Conservation (phyloP, 257 asterid species). For the Penstemon barbatus region DNA sequence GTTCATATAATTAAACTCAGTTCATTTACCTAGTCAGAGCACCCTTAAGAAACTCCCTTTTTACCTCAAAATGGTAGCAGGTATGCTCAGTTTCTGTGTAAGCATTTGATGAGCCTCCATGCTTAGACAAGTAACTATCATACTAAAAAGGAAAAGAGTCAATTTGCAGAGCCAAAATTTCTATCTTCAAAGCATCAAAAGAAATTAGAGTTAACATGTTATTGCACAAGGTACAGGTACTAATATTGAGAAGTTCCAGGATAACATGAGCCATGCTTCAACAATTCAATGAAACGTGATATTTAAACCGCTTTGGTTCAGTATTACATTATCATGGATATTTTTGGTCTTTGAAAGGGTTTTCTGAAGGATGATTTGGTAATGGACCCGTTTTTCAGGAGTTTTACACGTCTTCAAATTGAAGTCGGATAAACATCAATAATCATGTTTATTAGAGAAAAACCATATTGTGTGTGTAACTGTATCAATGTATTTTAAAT, state of each 20-base stretch:
- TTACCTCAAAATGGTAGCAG: slow-evolving; percentile 96
- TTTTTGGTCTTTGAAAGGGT: background rate
- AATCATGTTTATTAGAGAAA: background rate
- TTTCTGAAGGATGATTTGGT: background rate
- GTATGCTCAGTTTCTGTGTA: slow-evolving; percentile 99
- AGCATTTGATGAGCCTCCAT: slow-evolving; percentile 98
- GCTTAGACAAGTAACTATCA: slow-evolving; percentile 97
- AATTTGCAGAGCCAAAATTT: slow-evolving; percentile 31
- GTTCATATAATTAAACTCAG: slow-evolving; percentile 8
- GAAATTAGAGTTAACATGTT: slow-evolving; percentile 18
- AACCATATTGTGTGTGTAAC: background rate
- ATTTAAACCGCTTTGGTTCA: slow-evolving; percentile 12
- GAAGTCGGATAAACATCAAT: background rate
- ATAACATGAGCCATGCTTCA: slow-evolving; percentile 20
- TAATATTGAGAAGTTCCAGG: slow-evolving; percentile 9
- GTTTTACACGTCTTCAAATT: background rate
- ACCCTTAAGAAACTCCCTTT: slow-evolving; percentile 86
- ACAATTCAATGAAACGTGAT: slow-evolving; percentile 13
- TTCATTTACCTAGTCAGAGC: slow-evolving; percentile 79
- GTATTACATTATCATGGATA: background rate
- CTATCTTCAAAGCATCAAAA: slow-evolving; percentile 18
- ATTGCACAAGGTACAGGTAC: slow-evolving; percentile 18
- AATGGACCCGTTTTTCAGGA: background rate
- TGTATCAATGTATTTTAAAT: slow-evolving; percentile 6
- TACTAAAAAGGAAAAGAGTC: slow-evolving; percentile 67